These are phyloP conservation scores for Colletotrichum navitas DNA, from an alignment of 2,329 filamentous ascomycete species.

Conservation along the genomic window DNA sequence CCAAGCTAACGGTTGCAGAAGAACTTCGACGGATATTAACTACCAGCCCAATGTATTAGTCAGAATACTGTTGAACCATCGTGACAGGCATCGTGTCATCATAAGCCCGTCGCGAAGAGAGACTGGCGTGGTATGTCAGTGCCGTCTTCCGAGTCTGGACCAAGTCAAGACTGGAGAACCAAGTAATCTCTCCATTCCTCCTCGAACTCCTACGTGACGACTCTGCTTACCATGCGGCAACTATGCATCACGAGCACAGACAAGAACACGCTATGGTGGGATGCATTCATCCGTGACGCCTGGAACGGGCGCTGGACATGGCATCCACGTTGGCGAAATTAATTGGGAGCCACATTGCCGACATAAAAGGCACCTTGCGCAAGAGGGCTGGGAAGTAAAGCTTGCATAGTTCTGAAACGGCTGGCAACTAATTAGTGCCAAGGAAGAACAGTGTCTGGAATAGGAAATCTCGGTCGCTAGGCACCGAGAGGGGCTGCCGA, in stretches of 20 bases:
- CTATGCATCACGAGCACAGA: constrained; percentile 24
- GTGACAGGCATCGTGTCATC: constrained; percentile 5
- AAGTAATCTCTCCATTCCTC: neutral
- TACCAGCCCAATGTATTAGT: neutral
- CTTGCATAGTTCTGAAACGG: constrained; percentile 23
- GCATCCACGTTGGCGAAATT: constrained; percentile 2
- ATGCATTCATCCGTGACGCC: constrained; percentile 37
- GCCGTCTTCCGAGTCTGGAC: constrained; percentile 3
- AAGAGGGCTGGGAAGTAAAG: neutral
- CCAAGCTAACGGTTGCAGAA: neutral
- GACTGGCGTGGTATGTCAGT: neutral
- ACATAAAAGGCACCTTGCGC: neutral
- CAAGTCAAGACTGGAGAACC: constrained; percentile 4
- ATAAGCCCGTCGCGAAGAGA: neutral
- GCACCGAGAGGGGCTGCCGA: constrained; percentile 33
- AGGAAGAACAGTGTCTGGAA: constrained; percentile 23
- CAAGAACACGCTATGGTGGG: constrained; percentile 24
- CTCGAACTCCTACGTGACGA: neutral
- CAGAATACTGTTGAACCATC: neutral
- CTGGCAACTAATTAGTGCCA: constrained; percentile 7
- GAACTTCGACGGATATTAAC: constrained; percentile 9
- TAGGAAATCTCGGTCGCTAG: constrained; percentile 39
- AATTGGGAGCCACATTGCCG: constrained; percentile 23
- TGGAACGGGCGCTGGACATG: constrained; percentile 26
- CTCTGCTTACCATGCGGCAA: neutral